Evolutionary conservation across 768 basidiomycete genomes (phyloP).

Genomic region (Lactarius indigo): DNA sequence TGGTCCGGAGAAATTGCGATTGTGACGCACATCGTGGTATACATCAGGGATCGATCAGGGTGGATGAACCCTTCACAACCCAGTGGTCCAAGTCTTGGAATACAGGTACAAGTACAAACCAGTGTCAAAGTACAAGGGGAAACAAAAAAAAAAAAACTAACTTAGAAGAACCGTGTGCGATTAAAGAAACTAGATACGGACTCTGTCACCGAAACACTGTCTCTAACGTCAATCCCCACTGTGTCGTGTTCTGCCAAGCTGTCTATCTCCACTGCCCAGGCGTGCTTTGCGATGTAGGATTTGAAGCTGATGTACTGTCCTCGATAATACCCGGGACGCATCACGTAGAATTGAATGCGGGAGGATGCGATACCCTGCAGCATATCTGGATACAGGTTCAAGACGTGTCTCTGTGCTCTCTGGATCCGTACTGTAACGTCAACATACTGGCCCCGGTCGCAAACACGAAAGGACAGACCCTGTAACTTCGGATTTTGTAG

Average conservation of each 20-base stretch:
- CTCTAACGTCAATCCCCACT: slow-evolving; percentile 13
- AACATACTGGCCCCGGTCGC: neutral
- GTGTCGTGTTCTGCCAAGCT: slow-evolving; percentile 20
- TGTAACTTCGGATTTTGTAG: slow-evolving; percentile 12
- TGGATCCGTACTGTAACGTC: neutral
- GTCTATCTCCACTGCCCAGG: slow-evolving; percentile 13
- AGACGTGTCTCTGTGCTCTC: slow-evolving; percentile 18
- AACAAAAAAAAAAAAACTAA: neutral
- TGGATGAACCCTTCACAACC: neutral
- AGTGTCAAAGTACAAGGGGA: neutral
- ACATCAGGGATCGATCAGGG: neutral
- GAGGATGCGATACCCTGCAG: slow-evolving; percentile 18
- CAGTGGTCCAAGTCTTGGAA: neutral
- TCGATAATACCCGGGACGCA: slow-evolving; percentile 3
- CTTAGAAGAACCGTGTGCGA: slow-evolving; percentile 12
- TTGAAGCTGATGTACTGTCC: slow-evolving; percentile 14
- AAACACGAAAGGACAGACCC: slow-evolving; percentile 6
- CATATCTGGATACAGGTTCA: slow-evolving; percentile 7
- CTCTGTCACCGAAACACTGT: slow-evolving; percentile 14
- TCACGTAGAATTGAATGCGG: slow-evolving; percentile 21
- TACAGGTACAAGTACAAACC: slow-evolving; percentile 5
- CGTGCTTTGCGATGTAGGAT: slow-evolving; percentile 17
- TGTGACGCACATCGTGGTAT: neutral
- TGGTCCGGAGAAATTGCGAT: neutral
- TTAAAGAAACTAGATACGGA: slow-evolving; percentile 22